These are phyloP conservation scores for Coffea canephora DNA, from an alignment of 257 asterid genomes.

Conservation along the genomic window DNA sequence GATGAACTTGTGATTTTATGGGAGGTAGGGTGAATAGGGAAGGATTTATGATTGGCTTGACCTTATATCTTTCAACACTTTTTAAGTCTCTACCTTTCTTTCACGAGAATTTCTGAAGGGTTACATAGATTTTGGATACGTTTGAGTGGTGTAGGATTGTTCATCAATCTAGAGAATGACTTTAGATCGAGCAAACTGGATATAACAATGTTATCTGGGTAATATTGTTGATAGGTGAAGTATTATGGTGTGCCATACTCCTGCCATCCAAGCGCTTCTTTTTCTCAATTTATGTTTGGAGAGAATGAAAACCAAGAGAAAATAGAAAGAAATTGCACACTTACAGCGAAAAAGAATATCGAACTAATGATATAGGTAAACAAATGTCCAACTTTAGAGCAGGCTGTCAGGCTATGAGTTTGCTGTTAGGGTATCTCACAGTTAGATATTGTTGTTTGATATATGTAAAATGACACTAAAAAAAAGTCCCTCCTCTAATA, in stretches of 20 bases:
- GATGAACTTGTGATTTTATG: not conserved
- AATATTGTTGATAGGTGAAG: not conserved
- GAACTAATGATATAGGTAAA: not conserved
- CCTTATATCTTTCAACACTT: not conserved
- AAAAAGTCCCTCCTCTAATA: not conserved
- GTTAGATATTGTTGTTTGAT: not conserved
- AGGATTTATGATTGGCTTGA: no score
- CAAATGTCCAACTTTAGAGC: not conserved
- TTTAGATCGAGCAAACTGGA: not conserved
- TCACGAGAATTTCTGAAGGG: not conserved
- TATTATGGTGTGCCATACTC: not conserved
- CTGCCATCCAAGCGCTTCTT: not conserved
- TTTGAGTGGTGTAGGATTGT: not conserved
- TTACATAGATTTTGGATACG: not conserved
- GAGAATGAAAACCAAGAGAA: not conserved
- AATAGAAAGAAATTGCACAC: not conserved
- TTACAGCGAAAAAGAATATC: not conserved
- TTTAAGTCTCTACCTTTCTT: not conserved
- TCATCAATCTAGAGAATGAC: not conserved
- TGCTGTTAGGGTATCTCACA: not conserved
- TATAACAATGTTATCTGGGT: not conserved
- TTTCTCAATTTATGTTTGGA: not conserved
- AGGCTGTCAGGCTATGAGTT: not conserved
- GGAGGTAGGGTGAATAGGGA: not conserved
- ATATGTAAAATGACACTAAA: not conserved